A percentile compares a stretch with the other conserved stretches of the same genome.
Conservation (phyloP, 2,329 filamentous ascomycete species). For the Fonsecaea nubica region DNA sequence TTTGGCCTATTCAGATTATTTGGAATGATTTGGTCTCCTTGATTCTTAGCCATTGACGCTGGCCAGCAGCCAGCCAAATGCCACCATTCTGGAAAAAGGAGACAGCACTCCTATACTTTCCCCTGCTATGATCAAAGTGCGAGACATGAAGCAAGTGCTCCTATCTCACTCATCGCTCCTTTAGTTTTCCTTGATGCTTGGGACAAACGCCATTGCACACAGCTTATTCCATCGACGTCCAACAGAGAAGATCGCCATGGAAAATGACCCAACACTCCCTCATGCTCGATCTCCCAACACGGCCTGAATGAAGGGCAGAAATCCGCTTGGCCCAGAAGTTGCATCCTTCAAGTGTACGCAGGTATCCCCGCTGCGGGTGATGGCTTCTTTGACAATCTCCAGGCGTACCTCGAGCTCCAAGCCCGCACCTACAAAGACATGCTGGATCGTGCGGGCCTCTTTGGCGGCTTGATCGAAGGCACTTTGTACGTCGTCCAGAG, state of each 20-base stretch:
- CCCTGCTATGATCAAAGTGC: too few species aligned
- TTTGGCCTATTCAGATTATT: slow-evolving; percentile 9
- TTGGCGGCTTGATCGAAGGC: background rate
- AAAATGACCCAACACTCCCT: background rate
- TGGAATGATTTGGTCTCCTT: slow-evolving; percentile 11
- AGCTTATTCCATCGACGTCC: background rate
- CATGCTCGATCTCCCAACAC: background rate
- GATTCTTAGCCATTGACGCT: background rate
- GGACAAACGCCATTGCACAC: too few species aligned
- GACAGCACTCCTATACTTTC: too few species aligned
- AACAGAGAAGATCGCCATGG: background rate
- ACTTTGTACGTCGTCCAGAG: background rate
- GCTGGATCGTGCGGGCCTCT: background rate
- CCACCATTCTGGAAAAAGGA: too few species aligned
- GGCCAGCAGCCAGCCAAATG: too few species aligned
- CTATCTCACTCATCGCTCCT: too few species aligned
- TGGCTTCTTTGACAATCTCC: background rate
- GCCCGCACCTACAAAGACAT: background rate
- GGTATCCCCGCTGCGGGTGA: background rate
- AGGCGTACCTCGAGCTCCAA: background rate
- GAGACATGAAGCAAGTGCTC: too few species aligned
- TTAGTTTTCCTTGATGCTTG: too few species aligned
- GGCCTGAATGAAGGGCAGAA: background rate
- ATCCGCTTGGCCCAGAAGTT: background rate
- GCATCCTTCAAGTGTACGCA: background rate